Evolutionary conservation across 169 alveolate species (phyloP).

Genomic region (Cryptosporidium muris): DNA sequence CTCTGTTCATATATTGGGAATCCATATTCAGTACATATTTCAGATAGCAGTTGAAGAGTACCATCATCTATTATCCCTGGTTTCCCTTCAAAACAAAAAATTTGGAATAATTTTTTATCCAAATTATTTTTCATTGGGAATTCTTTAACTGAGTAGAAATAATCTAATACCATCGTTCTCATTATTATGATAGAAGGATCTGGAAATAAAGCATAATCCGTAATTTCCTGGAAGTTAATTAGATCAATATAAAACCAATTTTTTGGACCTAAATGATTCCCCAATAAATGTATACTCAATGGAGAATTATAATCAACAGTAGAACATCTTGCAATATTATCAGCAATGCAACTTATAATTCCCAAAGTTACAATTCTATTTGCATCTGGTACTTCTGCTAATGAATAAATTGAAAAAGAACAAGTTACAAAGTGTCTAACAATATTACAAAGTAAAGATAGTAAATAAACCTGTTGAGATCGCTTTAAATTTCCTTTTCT

Average conservation of each 20-base stretch:
- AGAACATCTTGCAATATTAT: slow-evolving; percentile 72
- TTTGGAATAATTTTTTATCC: not conserved
- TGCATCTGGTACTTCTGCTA: slow-evolving; percentile 58
- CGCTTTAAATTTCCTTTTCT: not conserved
- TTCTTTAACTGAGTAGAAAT: slow-evolving; percentile 74
- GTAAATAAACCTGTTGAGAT: slow-evolving; percentile 40
- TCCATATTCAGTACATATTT: slow-evolving; percentile 39
- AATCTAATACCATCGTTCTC: slow-evolving; percentile 76
- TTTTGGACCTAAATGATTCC: slow-evolving; percentile 77
- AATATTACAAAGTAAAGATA: slow-evolving; percentile 1
- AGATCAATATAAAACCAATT: slow-evolving; percentile 75
- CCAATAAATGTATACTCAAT: slow-evolving; percentile 75
- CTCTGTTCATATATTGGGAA: not conserved
- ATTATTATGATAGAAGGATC: slow-evolving; percentile 76
- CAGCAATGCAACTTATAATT: slow-evolving; percentile 76
- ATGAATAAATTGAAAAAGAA: slow-evolving; percentile 28
- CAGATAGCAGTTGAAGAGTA: slow-evolving; percentile 31
- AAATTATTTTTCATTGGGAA: slow-evolving; percentile 1
- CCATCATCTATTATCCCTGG: slow-evolving; percentile 62
- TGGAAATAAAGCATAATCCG: slow-evolving; percentile 75
- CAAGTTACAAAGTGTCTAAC: slow-evolving; percentile 35
- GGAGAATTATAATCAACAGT: slow-evolving; percentile 76
- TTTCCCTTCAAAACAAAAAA: slow-evolving; percentile 35
- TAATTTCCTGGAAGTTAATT: slow-evolving; percentile 74
- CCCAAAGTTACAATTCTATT: slow-evolving; percentile 76